These are phyloP conservation scores for Pseudocercospora macadamiae DNA, from an alignment of 2,329 filamentous ascomycete species.

Conservation along the genomic window DNA sequence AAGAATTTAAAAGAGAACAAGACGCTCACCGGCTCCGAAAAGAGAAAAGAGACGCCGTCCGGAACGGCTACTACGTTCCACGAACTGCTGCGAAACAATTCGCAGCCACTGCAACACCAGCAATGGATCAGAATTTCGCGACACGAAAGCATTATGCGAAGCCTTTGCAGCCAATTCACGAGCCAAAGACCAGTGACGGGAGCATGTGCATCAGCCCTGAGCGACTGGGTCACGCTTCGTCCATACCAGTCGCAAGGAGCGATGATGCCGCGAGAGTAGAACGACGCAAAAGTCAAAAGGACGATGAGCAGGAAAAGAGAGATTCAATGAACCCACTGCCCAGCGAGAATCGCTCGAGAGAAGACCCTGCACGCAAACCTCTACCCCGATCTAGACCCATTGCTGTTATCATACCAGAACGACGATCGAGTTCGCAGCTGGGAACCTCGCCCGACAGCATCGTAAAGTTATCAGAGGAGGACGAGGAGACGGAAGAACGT, in stretches of 20 bases:
- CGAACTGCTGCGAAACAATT: slow-evolving; percentile 23
- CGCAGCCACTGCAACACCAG: slow-evolving; percentile 20
- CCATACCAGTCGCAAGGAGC: not conserved
- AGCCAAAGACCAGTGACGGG: not conserved
- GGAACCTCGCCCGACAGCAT: slow-evolving; percentile 2
- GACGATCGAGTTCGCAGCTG: not conserved
- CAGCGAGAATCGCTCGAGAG: not conserved
- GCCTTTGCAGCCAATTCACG: not conserved
- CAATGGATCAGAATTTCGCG: not conserved
- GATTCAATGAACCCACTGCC: slow-evolving; percentile 13
- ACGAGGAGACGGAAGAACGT: not conserved
- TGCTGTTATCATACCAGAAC: slow-evolving; percentile 1
- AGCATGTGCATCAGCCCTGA: not conserved
- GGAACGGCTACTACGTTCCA: slow-evolving; percentile 20
- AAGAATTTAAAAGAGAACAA: slow-evolving; percentile 25
- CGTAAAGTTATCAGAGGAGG: not conserved
- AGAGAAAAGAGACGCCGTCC: slow-evolving; percentile 19
- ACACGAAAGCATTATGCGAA: not conserved
- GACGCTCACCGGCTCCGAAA: slow-evolving; percentile 16
- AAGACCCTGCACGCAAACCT: not conserved
- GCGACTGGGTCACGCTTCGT: not conserved
- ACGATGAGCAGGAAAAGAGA: slow-evolving; percentile 3
- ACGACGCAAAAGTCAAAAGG: not conserved
- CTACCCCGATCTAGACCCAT: not conserved
- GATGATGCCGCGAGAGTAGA: not conserved